A percentile compares a stretch with the other conserved stretches of the same genome.
Evolutionary conservation across 257 asterid species (phyloP).

Genomic region (Nicotiana benthamiana): DNA sequence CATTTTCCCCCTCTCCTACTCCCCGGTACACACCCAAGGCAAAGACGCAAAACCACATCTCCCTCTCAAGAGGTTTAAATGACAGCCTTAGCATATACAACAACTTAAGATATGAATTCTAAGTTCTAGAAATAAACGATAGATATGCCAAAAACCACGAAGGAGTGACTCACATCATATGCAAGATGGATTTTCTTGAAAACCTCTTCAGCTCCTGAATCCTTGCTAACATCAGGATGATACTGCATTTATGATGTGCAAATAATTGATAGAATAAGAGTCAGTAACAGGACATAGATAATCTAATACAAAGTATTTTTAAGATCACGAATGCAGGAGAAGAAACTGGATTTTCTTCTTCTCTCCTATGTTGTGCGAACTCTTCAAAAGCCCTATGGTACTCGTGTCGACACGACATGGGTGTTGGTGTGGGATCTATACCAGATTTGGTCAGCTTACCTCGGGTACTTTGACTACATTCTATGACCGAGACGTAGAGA

Average conservation of each 20-base stretch:
- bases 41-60: too few relatives aligned
- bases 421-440: too few relatives aligned
- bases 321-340: background rate
- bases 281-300: background rate
- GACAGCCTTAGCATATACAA: background rate
- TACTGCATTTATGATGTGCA: slow-evolving; percentile 38
- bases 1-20: too few relatives aligned
- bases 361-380: background rate
- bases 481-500: too few relatives aligned
- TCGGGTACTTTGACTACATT: too few relatives aligned
- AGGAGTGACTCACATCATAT: slow-evolving; percentile 52
- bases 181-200: slow-evolving; percentile 79
- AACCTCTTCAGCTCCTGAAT: slow-evolving; percentile 51
- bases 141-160: background rate
- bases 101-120: background rate
- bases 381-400: too few relatives aligned
- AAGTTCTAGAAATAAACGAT: background rate
- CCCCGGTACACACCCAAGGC: too few relatives aligned
- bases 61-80: background rate
- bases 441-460: too few relatives aligned
- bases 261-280: background rate
- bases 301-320: background rate
- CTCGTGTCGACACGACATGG: too few relatives aligned
- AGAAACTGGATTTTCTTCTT: background rate
- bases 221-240: slow-evolving; percentile 93